Evolutionary conservation across 352 stramenopile genomes (phyloP).

Genomic region (Phytophthora tentaculata): DNA sequence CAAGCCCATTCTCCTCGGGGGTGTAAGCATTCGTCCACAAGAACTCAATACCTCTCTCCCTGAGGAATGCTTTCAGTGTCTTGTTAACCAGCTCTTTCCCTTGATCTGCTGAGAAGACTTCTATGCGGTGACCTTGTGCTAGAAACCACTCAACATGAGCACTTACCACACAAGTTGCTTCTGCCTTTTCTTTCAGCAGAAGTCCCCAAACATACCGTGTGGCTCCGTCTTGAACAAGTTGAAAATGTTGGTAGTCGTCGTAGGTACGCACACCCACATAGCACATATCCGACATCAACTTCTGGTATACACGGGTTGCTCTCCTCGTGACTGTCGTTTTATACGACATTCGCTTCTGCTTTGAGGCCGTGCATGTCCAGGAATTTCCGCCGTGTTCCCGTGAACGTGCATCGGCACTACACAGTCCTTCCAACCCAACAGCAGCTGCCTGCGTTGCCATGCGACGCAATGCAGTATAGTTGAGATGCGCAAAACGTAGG

Average conservation of each 20-base stretch:
- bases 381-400: background rate
- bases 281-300: background rate
- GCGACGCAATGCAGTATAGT: conserved; percentile 1
- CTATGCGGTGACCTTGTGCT: background rate
- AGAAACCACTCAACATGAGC: background rate
- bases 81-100: background rate
- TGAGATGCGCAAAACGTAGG: conserved; percentile 19
- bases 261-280: background rate
- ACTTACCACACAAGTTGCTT: background rate
- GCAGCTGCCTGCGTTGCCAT: background rate
- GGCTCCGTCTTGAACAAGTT: background rate
- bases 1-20: background rate
- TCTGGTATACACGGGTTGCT: background rate
- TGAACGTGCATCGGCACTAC: background rate
- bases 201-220: background rate
- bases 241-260: background rate
- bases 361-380: background rate
- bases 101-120: background rate
- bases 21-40: conserved; percentile 10
- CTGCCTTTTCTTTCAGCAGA: conserved; percentile 1
- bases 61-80: conserved; percentile 4
- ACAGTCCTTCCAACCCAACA: background rate
- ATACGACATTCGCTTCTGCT: background rate
- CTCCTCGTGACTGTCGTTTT: background rate
- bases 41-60: conserved; percentile 1